phyloP scores from a whole-genome alignment of 208 protist genomes.

The Herpetomonas muscarum region DNA sequence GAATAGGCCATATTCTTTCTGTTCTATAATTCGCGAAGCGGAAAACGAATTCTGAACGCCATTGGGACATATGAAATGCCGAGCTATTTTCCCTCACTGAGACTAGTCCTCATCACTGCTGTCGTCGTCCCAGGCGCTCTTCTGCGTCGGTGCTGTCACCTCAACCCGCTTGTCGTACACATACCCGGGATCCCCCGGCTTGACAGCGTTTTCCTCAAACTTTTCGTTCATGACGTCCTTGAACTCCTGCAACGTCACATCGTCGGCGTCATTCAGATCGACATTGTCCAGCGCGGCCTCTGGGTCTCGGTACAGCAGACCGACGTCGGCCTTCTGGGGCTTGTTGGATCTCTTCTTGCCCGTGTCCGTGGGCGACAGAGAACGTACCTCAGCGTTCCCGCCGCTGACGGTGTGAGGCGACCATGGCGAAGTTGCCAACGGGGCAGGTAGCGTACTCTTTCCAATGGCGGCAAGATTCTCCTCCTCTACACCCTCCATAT shows the following conservation, averaged over 20 bases:
- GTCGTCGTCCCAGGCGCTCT: slow-evolving; percentile 87
- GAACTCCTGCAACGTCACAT: slow-evolving; percentile 83
- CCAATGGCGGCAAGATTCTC: neutral
- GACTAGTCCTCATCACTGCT: slow-evolving; percentile 11
- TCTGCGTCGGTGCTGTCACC: slow-evolving; percentile 48
- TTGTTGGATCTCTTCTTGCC: neutral
- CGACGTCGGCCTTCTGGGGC: slow-evolving; percentile 81
- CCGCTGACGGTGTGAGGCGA: too few species aligned
- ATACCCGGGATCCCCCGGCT: slow-evolving; percentile 79
- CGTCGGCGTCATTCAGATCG: slow-evolving; percentile 86
- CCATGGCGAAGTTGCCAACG: too few species aligned
- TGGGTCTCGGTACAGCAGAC: slow-evolving; percentile 84
- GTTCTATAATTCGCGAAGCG: too few species aligned
- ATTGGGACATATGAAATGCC: too few species aligned
- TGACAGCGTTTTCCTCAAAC: slow-evolving; percentile 64
- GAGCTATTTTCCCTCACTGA: too few species aligned
- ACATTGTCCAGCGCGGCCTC: slow-evolving; percentile 82
- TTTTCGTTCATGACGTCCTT: slow-evolving; percentile 85
- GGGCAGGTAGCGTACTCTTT: too few species aligned
- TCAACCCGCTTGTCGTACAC: slow-evolving; percentile 85
- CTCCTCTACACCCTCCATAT: neutral
- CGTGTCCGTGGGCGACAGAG: too few species aligned
- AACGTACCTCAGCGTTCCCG: neutral
- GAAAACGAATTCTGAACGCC: too few species aligned
- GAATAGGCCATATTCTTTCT: too few species aligned